phyloP scores from a whole-genome alignment of 202 grass and related monocot species.

The Musa balbisiana region DNA sequence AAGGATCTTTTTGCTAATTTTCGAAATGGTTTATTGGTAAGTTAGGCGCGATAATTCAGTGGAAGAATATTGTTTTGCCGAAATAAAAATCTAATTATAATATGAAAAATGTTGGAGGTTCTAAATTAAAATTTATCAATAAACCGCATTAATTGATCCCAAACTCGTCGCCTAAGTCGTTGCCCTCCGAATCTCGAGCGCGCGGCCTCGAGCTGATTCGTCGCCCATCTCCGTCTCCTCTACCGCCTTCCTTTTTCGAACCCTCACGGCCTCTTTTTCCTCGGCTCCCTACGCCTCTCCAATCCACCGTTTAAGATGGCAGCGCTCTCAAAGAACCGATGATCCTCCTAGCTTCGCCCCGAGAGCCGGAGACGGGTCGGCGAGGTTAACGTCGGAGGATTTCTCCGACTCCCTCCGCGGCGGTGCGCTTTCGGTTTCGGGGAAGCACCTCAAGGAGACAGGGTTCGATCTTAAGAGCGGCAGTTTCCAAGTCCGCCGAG shows the following conservation, averaged over 20 bases:
- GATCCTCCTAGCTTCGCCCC: background rate
- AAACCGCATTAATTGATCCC: background rate
- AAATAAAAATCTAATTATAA: too few relatives aligned
- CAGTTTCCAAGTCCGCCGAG: background rate
- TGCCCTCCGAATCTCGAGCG: background rate
- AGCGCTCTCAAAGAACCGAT: too few relatives aligned
- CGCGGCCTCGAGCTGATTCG: background rate
- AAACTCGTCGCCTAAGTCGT: background rate
- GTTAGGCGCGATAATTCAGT: too few relatives aligned
- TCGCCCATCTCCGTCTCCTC: background rate
- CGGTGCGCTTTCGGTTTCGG: conserved; percentile 11
- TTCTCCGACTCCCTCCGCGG: conserved; percentile 11
- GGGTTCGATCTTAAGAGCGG: background rate
- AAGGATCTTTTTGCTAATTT: too few relatives aligned
- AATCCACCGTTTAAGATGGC: background rate
- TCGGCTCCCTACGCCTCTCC: background rate
- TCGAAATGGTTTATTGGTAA: too few relatives aligned
- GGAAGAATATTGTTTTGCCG: too few relatives aligned
- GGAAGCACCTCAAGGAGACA: conserved; percentile 11
- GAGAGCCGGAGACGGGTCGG: background rate
- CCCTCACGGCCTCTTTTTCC: background rate
- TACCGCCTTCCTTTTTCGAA: background rate
- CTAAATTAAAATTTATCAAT: too few relatives aligned
- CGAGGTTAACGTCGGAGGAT: conserved; percentile 3
- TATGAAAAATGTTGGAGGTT: too few relatives aligned